Percentiles rank a stretch among this genome's conserved stretches.
Evolutionary conservation across 2,329 filamentous ascomycete genomes (phyloP).

Genomic region (Fusarium transvaalense): DNA sequence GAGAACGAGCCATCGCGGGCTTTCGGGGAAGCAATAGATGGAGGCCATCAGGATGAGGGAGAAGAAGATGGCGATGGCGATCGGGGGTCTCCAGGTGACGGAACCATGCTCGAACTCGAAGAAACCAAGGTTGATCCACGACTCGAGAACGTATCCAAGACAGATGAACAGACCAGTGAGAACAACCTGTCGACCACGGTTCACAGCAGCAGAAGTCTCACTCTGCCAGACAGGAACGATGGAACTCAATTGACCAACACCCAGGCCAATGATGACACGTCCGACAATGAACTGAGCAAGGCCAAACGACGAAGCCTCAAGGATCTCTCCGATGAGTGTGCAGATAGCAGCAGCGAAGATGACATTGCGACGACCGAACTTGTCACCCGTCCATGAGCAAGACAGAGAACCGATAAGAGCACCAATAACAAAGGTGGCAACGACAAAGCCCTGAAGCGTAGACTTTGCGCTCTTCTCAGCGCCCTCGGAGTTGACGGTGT

Average conservation of each 20-base stretch:
- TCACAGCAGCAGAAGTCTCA: conserved; percentile 63
- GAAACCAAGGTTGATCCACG: conserved; percentile 62
- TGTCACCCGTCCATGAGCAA: conserved; percentile 64
- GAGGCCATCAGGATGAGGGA: conserved; percentile 51
- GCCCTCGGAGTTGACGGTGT: conserved; percentile 63
- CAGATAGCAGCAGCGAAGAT: conserved; percentile 66
- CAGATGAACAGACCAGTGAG: conserved; percentile 66
- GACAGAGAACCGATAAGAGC: conserved; percentile 65
- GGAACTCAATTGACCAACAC: conserved; percentile 66
- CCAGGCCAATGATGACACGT: conserved; percentile 65
- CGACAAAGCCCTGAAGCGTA: conserved; percentile 59
- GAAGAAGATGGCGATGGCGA: conserved; percentile 53
- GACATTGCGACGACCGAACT: conserved; percentile 67
- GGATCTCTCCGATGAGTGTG: conserved; percentile 63
- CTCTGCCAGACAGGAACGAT: conserved; percentile 67
- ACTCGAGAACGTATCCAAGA: conserved; percentile 55
- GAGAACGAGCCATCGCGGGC: conserved; percentile 54
- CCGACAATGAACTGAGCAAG: conserved; percentile 55
- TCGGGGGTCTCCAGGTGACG: conserved; percentile 56
- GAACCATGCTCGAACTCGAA: conserved; percentile 45
- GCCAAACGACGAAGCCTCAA: conserved; percentile 65
- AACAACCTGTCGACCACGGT: conserved; percentile 60
- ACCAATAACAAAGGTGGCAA: conserved; percentile 68
- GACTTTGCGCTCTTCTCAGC: conserved; percentile 57
- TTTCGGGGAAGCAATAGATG: conserved; percentile 55